Conservation (phyloP, 1,284 basidiomycete genomes). For the Ustilago trichophora region DNA sequence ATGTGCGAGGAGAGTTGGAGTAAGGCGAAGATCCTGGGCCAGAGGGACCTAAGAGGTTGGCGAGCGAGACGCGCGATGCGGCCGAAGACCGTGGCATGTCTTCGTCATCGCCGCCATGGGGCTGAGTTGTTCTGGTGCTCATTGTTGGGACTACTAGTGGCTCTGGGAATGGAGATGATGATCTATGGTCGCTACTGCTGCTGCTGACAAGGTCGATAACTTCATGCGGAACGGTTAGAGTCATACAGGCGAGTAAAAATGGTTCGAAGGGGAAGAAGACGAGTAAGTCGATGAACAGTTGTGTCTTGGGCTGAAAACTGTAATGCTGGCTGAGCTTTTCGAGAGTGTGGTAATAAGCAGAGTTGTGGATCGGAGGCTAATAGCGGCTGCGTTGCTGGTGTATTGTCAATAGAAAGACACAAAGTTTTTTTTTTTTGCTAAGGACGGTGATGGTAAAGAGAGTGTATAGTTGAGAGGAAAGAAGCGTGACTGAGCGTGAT, state of each 20-base stretch:
- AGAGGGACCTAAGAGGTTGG: slow-evolving; percentile 39
- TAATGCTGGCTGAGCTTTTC: too few relatives aligned
- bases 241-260: slow-evolving; percentile 11
- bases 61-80: slow-evolving; percentile 40
- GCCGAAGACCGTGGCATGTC: slow-evolving; percentile 37
- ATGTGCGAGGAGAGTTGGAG: slow-evolving; percentile 28
- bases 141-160: slow-evolving; percentile 9
- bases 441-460: background rate
- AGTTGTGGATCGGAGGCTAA: too few relatives aligned
- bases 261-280: background rate
- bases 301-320: too few relatives aligned
- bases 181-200: slow-evolving; percentile 23
- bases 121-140: slow-evolving; percentile 16
- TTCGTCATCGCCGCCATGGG: slow-evolving; percentile 16
- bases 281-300: background rate
- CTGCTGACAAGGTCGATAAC: slow-evolving; percentile 21
- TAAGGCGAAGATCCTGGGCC: slow-evolving; percentile 42
- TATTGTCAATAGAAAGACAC: background rate
- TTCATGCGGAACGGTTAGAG: slow-evolving; percentile 10
- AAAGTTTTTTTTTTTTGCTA: too few relatives aligned
- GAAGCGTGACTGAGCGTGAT: background rate
- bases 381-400: background rate
- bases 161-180: slow-evolving; percentile 30
- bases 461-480: background rate
- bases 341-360: too few relatives aligned